Evolutionary conservation across 208 protist genomes (phyloP).

Genomic region (Porcisia deanei): DNA sequence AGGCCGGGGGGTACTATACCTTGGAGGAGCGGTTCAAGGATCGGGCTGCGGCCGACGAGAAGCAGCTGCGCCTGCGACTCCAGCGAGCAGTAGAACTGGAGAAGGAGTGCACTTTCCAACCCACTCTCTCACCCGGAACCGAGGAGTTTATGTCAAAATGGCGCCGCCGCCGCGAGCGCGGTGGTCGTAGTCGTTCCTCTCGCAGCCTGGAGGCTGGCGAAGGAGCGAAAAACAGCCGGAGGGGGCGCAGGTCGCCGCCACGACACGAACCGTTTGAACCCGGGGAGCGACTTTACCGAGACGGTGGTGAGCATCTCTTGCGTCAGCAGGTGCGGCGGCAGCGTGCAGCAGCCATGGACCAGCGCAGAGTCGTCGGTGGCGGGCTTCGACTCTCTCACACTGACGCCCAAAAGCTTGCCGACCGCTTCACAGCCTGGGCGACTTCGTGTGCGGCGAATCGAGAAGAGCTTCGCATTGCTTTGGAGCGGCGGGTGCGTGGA

Average conservation of each 20-base stretch:
- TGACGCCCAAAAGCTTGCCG: slow-evolving; percentile 35
- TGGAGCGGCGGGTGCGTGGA: slow-evolving; percentile 18
- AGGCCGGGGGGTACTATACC: slow-evolving; percentile 25
- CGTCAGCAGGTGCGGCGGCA: slow-evolving; percentile 75
- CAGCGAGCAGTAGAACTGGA: slow-evolving; percentile 35
- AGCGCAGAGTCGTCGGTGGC: slow-evolving; percentile 44
- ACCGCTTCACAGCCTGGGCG: slow-evolving; percentile 63
- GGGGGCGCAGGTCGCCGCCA: not conserved
- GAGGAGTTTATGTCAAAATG: slow-evolving; percentile 34
- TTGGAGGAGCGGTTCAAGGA: slow-evolving; percentile 39
- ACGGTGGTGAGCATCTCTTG: slow-evolving; percentile 72
- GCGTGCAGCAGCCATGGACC: slow-evolving; percentile 31
- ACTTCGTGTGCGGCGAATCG: slow-evolving; percentile 33
- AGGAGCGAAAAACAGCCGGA: not conserved
- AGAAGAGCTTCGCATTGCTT: slow-evolving; percentile 31
- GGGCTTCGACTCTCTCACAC: slow-evolving; percentile 35
- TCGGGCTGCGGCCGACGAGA: slow-evolving; percentile 32
- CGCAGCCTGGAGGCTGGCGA: not conserved
- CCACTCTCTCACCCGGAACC: slow-evolving; percentile 43
- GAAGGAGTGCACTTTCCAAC: slow-evolving; percentile 59
- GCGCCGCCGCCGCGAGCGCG: slow-evolving; percentile 16
- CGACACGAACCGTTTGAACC: slow-evolving; percentile 47
- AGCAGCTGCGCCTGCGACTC: slow-evolving; percentile 36
- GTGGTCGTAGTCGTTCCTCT: not conserved
- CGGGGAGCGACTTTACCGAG: slow-evolving; percentile 73